phyloP scores from a whole-genome alignment of 2,329 filamentous ascomycete species.

The Hirsutella minnesotensis region DNA sequence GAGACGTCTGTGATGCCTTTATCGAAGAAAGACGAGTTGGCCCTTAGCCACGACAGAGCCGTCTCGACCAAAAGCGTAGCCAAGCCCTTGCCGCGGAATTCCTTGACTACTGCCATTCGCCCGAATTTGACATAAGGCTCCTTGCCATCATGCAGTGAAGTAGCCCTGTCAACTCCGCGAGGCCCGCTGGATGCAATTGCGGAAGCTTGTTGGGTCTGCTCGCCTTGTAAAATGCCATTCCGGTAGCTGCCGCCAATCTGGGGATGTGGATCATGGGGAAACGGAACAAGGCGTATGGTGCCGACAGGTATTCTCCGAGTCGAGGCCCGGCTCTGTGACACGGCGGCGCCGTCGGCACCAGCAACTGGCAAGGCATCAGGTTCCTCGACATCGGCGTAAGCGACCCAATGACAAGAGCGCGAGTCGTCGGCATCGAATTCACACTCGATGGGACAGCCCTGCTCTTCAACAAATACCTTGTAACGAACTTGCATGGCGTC shows the following conservation, averaged over 20 bases:
- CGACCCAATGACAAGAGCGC: slow-evolving; percentile 75
- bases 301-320: slow-evolving; percentile 46
- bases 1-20: slow-evolving; percentile 33
- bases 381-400: slow-evolving; percentile 56
- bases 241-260: slow-evolving; percentile 35
- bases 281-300: slow-evolving; percentile 70
- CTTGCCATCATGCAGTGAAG: slow-evolving; percentile 42
- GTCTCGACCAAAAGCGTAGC: slow-evolving; percentile 54
- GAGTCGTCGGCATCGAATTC: slow-evolving; percentile 76
- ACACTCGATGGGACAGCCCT: slow-evolving; percentile 45
- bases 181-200: slow-evolving; percentile 6
- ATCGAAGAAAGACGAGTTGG: slow-evolving; percentile 46
- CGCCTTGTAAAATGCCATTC: slow-evolving; percentile 25
- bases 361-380: slow-evolving; percentile 28
- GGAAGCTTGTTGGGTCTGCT: slow-evolving; percentile 3
- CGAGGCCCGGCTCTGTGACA: slow-evolving; percentile 30
- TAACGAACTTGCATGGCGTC: slow-evolving; percentile 53
- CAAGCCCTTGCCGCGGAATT: slow-evolving; percentile 54
- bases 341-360: slow-evolving; percentile 28
- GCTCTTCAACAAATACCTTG: slow-evolving; percentile 49
- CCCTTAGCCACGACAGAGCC: slow-evolving; percentile 54
- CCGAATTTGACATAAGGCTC: slow-evolving; percentile 80
- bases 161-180: slow-evolving; percentile 28
- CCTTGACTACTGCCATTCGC: slow-evolving; percentile 56
- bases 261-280: slow-evolving; percentile 60